phyloP scores from a whole-genome alignment of 148 eudicot species.

The Selenicereus undatus region DNA sequence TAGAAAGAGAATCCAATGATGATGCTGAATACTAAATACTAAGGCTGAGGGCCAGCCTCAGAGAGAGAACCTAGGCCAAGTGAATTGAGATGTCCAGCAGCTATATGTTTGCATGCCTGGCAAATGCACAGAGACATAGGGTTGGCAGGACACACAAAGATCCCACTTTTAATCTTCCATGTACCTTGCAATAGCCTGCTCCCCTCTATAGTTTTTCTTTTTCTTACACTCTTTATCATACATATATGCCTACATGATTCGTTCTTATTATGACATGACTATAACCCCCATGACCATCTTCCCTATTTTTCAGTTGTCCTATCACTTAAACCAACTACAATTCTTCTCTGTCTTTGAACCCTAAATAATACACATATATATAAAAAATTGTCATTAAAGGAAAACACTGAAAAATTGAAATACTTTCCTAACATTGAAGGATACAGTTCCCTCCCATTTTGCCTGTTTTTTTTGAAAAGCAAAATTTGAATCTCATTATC shows the following conservation, averaged over 20 bases:
- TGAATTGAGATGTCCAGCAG: constrained; percentile 7
- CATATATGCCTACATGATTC: no score
- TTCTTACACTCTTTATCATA: not conserved
- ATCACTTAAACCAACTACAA: not conserved
- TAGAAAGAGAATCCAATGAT: constrained; percentile 26
- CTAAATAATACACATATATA: no score
- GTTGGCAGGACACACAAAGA: constrained; percentile 17
- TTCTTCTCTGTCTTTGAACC: not conserved
- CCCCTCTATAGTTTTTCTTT: not conserved
- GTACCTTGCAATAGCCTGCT: not conserved
- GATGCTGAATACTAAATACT: constrained; percentile 17
- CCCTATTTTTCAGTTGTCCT: constrained; percentile 17
- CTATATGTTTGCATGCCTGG: constrained; percentile 7
- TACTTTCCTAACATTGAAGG: no score
- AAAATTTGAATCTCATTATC: no score
- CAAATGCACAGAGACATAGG: constrained; percentile 3
- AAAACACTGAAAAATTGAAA: no score
- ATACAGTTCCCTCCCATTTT: no score
- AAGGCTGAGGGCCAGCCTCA: not conserved
- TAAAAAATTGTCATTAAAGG: no score
- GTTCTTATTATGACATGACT: no score
- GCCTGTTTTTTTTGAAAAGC: no score
- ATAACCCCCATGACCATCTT: constrained; percentile 23
- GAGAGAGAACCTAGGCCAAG: not conserved
- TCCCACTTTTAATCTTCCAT: not conserved